Base-by-base conservation (phyloP, 352 stramenopile species). In the Globisporangium heterothallicum region DNA sequence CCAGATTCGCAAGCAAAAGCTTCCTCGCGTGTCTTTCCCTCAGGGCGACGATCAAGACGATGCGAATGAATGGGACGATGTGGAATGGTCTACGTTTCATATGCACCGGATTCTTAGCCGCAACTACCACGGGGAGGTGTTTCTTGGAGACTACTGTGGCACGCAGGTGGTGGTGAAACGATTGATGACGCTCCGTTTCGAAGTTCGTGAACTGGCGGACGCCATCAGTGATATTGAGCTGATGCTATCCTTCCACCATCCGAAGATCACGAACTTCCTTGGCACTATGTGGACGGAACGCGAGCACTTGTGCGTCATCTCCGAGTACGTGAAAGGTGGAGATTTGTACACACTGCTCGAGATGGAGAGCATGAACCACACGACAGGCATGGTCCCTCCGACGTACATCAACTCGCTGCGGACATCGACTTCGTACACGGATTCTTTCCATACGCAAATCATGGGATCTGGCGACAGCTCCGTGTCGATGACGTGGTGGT, bases 201-300 rank as follows among this genome's bases (percentile, higher is more conserved):
- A 82, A 34, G 61, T 84, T 13, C 67, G 70, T 7, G 67, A 84
- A 45, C 63, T 91, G 3, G 66, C 66, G 1, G 66, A 85, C n/a
- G 83, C 78, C 21, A 80, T 90, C 48, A 79, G 70, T 45, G 82
- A 94, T 41, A 67, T 93, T 10, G 79, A 89, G 35, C 59, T 87
- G 16, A 61, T 88, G 58, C 38, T 66, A 4, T 64, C 62, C 9
- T 52, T 93, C 21, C 61, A 72, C 26, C 82, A 95, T 34, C 72
- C 71, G 0, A 68, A 86, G 30, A 83, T 95, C 44, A 75, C 92
- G 12, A 49, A 52, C 13, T 85, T 78, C 22, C 46, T 92, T 7
- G 84, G 84, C 10, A 85, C 77, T 16, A 86, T 85, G 61, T 92
- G 81, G 81, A 78, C 56, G 4, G 66, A 79, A 16, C 61, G 58